These are phyloP conservation scores for Camelina hispida DNA, from an alignment of 345 rosid species.

Conservation along the genomic window DNA sequence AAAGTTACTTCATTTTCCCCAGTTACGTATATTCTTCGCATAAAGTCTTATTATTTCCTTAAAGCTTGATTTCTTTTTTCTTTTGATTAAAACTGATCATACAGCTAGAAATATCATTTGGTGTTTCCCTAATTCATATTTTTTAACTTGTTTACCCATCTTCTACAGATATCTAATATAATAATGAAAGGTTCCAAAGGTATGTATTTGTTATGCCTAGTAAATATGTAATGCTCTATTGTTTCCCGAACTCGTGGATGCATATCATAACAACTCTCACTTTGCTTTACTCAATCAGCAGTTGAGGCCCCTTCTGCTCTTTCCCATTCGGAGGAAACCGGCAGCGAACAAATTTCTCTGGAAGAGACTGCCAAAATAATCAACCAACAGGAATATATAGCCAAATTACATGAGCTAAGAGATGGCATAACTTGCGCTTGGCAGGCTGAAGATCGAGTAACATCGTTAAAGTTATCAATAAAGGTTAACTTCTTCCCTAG, in stretches of 20 bases:
- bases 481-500: slow-evolving; percentile 53
- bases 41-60: background rate
- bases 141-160: slow-evolving; percentile 15
- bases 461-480: slow-evolving; percentile 76
- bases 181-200: slow-evolving; percentile 70
- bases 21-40: slow-evolving; percentile 48
- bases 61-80: background rate
- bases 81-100: background rate
- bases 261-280: slow-evolving; percentile 21
- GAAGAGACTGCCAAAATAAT: slow-evolving; percentile 60
- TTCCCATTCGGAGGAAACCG: slow-evolving; percentile 57
- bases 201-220: slow-evolving; percentile 35
- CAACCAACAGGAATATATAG: slow-evolving; percentile 73
- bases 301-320: slow-evolving; percentile 57
- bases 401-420: slow-evolving; percentile 71
- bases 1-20: slow-evolving; percentile 73
- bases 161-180: slow-evolving; percentile 65
- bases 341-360: slow-evolving; percentile 56
- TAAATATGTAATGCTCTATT: slow-evolving; percentile 14
- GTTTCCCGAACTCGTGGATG: slow-evolving; percentile 23
- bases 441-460: slow-evolving; percentile 78
- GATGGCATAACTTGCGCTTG: slow-evolving; percentile 78
- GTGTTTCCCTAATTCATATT: slow-evolving; percentile 12
- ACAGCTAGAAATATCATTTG: slow-evolving; percentile 18
- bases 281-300: slow-evolving; percentile 42